Conservation (phyloP, 2,329 filamentous ascomycete genomes). For the Orbilia blumenaviensis region DNA sequence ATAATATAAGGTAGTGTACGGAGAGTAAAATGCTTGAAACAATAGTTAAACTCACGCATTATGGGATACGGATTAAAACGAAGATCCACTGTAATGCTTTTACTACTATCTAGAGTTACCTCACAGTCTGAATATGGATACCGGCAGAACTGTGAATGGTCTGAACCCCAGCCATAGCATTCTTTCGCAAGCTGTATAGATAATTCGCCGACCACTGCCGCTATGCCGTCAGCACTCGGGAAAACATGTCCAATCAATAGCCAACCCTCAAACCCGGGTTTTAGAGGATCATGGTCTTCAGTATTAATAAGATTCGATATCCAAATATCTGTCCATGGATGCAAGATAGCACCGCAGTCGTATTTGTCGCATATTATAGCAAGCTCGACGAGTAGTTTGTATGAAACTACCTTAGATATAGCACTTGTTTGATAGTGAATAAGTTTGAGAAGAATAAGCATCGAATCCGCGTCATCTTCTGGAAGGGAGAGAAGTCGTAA, state of each 20-base stretch:
- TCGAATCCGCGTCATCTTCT: background rate
- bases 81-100: no score
- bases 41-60: no score
- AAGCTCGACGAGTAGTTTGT: background rate
- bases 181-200: background rate
- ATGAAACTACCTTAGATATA: background rate
- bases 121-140: background rate
- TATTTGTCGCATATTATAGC: constrained; percentile 19
- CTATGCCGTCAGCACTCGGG: background rate
- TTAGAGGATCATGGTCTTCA: background rate
- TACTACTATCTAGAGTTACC: background rate
- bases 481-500: constrained; percentile 1
- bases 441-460: constrained; percentile 1
- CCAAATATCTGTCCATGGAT: constrained; percentile 10
- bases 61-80: no score
- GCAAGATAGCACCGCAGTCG: background rate
- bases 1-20: no score
- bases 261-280: background rate
- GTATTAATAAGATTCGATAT: background rate
- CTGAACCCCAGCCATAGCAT: background rate
- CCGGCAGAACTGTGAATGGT: background rate
- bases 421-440: background rate
- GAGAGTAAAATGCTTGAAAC: no score
- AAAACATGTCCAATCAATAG: background rate
- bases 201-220: background rate